These are phyloP conservation scores for Fusarium burgessii DNA, from an alignment of 2,329 filamentous ascomycete genomes.

Conservation along the genomic window DNA sequence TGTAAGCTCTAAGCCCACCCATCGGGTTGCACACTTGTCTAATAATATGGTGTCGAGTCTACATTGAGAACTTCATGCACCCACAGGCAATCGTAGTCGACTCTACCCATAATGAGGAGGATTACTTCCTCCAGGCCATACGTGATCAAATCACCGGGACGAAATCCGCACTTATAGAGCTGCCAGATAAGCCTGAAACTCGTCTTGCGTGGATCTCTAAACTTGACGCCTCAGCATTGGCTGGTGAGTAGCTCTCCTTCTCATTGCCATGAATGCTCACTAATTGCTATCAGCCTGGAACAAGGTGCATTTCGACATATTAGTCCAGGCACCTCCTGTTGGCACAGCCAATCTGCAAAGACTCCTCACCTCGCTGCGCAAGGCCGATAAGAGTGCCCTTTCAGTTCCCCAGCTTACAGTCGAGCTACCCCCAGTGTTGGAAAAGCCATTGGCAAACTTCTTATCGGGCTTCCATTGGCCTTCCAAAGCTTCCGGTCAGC, in stretches of 20 bases:
- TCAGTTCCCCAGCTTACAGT: conserved; percentile 81
- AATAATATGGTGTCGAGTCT: conserved; percentile 55
- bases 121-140: conserved; percentile 73
- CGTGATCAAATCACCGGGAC: conserved; percentile 65
- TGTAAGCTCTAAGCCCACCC: conserved; percentile 54
- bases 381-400: conserved; percentile 80
- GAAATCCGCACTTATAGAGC: conserved; percentile 75
- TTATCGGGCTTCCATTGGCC: conserved; percentile 78
- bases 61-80: conserved; percentile 79
- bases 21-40: conserved; percentile 6
- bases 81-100: conserved; percentile 84
- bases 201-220: conserved; percentile 81
- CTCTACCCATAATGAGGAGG: conserved; percentile 73
- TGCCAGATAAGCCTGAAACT: conserved; percentile 73
- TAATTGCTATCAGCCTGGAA: conserved; percentile 73
- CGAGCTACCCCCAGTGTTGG: conserved; percentile 80
- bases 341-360: conserved; percentile 81
- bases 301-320: conserved; percentile 80
- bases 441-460: conserved; percentile 72
- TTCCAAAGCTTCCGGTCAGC: conserved; percentile 54
- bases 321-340: conserved; percentile 79
- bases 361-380: conserved; percentile 79
- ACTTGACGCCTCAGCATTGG: conserved; percentile 78
- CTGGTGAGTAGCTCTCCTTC: conserved; percentile 58
- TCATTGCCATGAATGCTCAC: conserved; percentile 37